These are phyloP conservation scores for Alternaria postmessia DNA, from an alignment of 2,329 filamentous ascomycete species.

Conservation along the genomic window DNA sequence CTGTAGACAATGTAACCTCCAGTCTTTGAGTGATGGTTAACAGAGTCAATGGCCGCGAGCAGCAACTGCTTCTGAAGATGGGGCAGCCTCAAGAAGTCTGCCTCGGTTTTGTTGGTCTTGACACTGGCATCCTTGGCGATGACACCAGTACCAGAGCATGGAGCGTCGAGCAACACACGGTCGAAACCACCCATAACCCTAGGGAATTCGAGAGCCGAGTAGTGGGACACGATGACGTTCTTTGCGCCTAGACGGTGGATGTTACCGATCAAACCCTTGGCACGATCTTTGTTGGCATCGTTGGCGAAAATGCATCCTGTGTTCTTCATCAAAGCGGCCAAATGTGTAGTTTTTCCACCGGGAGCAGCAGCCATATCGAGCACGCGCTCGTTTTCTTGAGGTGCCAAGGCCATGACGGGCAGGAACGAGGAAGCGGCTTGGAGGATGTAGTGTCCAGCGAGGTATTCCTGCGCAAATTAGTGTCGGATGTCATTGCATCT, in stretches of 20 bases:
- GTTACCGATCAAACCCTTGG: constrained; percentile 95
- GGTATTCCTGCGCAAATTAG: constrained; percentile 69
- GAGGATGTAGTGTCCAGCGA: constrained; percentile 96
- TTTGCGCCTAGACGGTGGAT: constrained; percentile 92
- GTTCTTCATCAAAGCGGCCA: constrained; percentile 97
- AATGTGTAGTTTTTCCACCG: constrained; percentile 94
- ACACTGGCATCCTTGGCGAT: constrained; percentile 96
- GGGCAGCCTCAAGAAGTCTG: constrained; percentile 90
- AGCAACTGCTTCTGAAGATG: constrained; percentile 96
- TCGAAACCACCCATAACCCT: constrained; percentile 96
- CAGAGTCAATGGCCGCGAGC: constrained; percentile 91
- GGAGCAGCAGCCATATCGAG: constrained; percentile 81
- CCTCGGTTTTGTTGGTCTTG: constrained; percentile 91
- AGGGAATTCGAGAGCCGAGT: constrained; percentile 93
- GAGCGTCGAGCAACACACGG: constrained; percentile 90
- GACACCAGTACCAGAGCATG: constrained; percentile 95
- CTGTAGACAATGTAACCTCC: constrained; percentile 97
- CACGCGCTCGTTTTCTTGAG: constrained; percentile 89
- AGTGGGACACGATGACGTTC: constrained; percentile 94
- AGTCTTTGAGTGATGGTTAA: constrained; percentile 89
- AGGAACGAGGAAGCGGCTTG: constrained; percentile 97
- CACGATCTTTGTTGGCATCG: constrained; percentile 90
- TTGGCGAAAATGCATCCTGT: constrained; percentile 96
- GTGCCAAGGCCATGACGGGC: constrained; percentile 95
- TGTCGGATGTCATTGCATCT: neutral